Percentiles rank a stretch among this genome's conserved stretches.
Conservation (phyloP, 306 rosid species). For the Trichosanthes truncata region DNA sequence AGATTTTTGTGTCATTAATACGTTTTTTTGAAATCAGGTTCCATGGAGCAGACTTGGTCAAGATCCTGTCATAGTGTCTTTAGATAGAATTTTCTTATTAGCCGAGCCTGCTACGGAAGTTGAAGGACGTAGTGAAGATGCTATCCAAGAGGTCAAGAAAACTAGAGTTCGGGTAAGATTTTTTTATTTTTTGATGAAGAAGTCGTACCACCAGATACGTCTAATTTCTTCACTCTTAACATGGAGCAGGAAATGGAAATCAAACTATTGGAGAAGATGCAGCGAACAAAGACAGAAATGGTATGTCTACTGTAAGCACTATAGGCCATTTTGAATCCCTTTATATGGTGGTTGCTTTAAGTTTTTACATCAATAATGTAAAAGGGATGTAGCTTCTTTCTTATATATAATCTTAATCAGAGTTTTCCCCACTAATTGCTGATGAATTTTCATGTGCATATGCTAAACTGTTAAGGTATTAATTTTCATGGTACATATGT, state of each 20-base stretch:
- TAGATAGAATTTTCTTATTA: conserved; percentile 87
- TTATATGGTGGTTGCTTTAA: background rate
- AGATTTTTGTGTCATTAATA: background rate
- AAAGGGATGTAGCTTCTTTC: background rate
- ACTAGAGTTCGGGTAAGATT: conserved; percentile 55
- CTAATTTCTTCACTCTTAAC: conserved; percentile 5
- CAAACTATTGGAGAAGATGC: conserved; percentile 75
- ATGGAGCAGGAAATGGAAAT: conserved; percentile 78
- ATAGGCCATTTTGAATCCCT: background rate
- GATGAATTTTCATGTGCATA: background rate
- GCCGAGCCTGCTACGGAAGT: conserved; percentile 97
- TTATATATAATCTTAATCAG: background rate
- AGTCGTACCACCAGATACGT: conserved; percentile 3
- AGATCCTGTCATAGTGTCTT: conserved; percentile 83
- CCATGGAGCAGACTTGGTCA: conserved; percentile 99
- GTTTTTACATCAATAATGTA: background rate
- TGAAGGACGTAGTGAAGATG: conserved; percentile 73
- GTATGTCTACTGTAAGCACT: conserved; percentile 27
- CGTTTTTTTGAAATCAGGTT: conserved; percentile 37
- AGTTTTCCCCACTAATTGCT: background rate
- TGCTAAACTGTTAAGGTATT: background rate
- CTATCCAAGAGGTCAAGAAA: conserved; percentile 87
- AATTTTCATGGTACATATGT: background rate
- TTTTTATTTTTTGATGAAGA: background rate
- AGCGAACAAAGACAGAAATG: conserved; percentile 63